A percentile compares a stretch with the other conserved stretches of the same genome.
Conservation (phyloP, 129 eudicot species). For the Centrapalus pauciflorus region DNA sequence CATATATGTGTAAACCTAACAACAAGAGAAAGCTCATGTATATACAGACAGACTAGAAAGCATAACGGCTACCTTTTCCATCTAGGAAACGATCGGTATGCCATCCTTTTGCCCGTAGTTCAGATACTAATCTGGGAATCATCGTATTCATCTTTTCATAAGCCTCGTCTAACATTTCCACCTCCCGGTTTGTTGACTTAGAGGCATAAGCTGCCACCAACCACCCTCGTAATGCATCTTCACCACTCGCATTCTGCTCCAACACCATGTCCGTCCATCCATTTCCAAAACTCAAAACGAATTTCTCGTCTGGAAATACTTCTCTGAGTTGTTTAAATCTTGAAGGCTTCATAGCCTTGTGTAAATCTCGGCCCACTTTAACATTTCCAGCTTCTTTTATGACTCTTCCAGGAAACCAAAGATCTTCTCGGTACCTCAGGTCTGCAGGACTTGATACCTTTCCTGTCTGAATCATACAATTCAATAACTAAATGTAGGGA, state of each 20-base stretch:
- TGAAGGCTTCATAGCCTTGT: conserved; percentile 66
- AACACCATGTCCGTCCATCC: conserved; percentile 66
- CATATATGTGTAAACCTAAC: conserved; percentile 13
- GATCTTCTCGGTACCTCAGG: conserved; percentile 84
- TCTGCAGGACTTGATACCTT: conserved; percentile 86
- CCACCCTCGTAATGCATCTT: conserved; percentile 99
- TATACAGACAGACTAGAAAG: conserved; percentile 6
- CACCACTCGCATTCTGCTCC: conserved; percentile 34
- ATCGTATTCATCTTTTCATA: conserved; percentile 62
- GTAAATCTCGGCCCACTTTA: conserved; percentile 40
- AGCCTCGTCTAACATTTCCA: conserved; percentile 48
- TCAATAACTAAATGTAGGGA: too few relatives aligned
- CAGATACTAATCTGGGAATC: conserved; percentile 48
- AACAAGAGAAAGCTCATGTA: conserved; percentile 1
- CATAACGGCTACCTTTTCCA: conserved; percentile 75
- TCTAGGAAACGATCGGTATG: conserved; percentile 96
- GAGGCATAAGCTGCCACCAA: conserved; percentile 29
- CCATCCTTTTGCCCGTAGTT: conserved; percentile 83
- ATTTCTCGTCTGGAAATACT: conserved; percentile 67
- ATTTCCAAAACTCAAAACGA: conserved; percentile 48
- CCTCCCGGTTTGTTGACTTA: conserved; percentile 29
- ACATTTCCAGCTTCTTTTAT: conserved; percentile 51
- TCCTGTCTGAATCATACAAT: conserved; percentile 51
- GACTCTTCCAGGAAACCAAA: conserved; percentile 69
- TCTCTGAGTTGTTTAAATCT: conserved; percentile 52